Conservation (phyloP, 495 filamentous ascomycete species). For the Bathelium albidoporum region DNA sequence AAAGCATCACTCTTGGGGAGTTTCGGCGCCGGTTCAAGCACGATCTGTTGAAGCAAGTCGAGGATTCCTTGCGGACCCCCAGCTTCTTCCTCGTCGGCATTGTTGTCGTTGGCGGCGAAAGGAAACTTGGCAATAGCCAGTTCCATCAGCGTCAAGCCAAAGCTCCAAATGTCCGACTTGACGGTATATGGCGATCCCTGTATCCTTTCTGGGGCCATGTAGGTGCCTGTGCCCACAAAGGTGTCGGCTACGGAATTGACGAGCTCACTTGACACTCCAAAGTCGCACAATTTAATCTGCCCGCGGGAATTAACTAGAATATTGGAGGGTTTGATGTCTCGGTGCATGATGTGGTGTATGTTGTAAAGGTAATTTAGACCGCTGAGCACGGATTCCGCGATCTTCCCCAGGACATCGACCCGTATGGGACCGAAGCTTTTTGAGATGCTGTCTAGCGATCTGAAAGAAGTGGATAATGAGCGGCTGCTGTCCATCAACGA, state of each 20-base stretch:
- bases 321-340: conserved; percentile 97
- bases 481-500: background rate
- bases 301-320: conserved; percentile 89
- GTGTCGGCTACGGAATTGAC: conserved; percentile 96
- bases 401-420: conserved; percentile 98
- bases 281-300: conserved; percentile 94
- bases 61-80: conserved; percentile 84
- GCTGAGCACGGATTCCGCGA: conserved; percentile 90
- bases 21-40: conserved; percentile 86
- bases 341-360: conserved; percentile 92
- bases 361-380: conserved; percentile 92
- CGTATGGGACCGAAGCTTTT: conserved; percentile 89
- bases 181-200: conserved; percentile 94
- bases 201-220: conserved; percentile 97
- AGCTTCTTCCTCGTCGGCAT: conserved; percentile 57
- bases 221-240: conserved; percentile 95
- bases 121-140: conserved; percentile 93
- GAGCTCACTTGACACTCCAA: conserved; percentile 91
- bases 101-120: conserved; percentile 69
- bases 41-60: conserved; percentile 92
- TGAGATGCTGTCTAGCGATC: conserved; percentile 89
- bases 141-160: conserved; percentile 93
- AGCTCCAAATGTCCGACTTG: conserved; percentile 97
- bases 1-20: conserved; percentile 96
- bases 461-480: conserved; percentile 26